phyloP scores from a whole-genome alignment of 2,329 filamentous ascomycete species.

The Monosporascus sp. region DNA sequence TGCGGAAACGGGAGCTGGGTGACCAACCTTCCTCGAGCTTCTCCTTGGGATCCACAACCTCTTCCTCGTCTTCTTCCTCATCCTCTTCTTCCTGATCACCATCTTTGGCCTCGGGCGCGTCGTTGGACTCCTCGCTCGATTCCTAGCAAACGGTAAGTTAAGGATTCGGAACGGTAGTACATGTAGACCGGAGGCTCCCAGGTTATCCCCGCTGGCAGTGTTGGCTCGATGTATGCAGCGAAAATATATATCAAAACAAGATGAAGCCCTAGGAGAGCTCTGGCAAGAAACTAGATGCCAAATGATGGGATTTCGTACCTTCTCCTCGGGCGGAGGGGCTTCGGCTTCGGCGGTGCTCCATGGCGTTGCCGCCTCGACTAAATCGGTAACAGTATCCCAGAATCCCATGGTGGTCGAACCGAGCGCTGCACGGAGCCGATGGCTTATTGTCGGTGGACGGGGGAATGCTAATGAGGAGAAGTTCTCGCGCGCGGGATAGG shows the following conservation, averaged over 20 bases:
- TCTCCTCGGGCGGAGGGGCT: constrained; percentile 62
- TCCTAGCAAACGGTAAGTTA: constrained; percentile 21
- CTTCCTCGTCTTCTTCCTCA: constrained; percentile 77
- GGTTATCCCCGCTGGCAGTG: too few species aligned
- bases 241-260: too few species aligned
- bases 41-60: constrained; percentile 81
- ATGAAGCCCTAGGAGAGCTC: too few species aligned
- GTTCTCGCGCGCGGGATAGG: constrained; percentile 18
- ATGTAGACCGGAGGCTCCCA: too few species aligned
- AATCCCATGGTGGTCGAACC: constrained; percentile 54
- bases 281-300: constrained; percentile 12
- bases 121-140: constrained; percentile 41
- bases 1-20: background rate
- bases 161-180: too few species aligned
- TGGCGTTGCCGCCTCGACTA: constrained; percentile 60
- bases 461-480: constrained; percentile 23
- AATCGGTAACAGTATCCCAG: constrained; percentile 60
- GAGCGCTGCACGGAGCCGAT: constrained; percentile 31
- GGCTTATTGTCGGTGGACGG: constrained; percentile 32
- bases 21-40: constrained; percentile 85
- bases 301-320: constrained; percentile 33
- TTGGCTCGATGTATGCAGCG: too few species aligned
- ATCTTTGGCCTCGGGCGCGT: constrained; percentile 43
- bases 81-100: constrained; percentile 66
- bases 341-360: constrained; percentile 62